phyloP scores from a whole-genome alignment of 768 basidiomycete species.

The Calvatia gigantea region DNA sequence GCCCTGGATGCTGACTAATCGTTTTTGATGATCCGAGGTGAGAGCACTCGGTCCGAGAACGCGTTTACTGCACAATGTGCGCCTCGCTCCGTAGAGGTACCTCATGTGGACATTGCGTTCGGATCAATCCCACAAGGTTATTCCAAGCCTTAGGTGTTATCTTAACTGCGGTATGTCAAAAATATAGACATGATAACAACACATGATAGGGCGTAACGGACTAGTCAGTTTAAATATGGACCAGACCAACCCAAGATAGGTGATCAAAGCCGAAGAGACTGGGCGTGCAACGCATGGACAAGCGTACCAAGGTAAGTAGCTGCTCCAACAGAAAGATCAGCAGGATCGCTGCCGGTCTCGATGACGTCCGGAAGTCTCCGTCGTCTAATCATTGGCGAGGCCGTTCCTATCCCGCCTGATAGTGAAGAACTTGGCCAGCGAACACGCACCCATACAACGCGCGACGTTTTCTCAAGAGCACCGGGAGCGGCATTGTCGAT shows the following conservation, averaged over 20 bases:
- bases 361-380: too few species aligned
- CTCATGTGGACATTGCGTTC: too few species aligned
- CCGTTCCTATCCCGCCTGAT: slow-evolving; percentile 93
- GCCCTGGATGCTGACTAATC: too few species aligned
- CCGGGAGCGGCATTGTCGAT: slow-evolving; percentile 96
- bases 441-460: slow-evolving; percentile 87
- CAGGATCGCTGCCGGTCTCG: too few species aligned
- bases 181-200: background rate
- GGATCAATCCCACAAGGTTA: background rate
- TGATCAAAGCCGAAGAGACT: background rate
- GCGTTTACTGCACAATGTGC: too few species aligned
- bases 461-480: slow-evolving; percentile 96
- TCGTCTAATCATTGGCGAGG: slow-evolving; percentile 99
- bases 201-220: background rate
- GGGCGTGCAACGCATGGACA: background rate
- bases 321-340: background rate
- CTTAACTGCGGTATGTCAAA: background rate
- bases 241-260: background rate
- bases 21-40: too few species aligned
- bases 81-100: too few species aligned
- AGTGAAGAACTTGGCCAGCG: slow-evolving; percentile 97
- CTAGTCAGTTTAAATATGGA: background rate
- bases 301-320: background rate
- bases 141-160: background rate
- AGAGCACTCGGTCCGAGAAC: too few species aligned